Percentiles rank a stretch among this genome's conserved stretches.
phyloP scores from a whole-genome alignment of 441 rosid species.

The Pelargonium cotyledonis region DNA sequence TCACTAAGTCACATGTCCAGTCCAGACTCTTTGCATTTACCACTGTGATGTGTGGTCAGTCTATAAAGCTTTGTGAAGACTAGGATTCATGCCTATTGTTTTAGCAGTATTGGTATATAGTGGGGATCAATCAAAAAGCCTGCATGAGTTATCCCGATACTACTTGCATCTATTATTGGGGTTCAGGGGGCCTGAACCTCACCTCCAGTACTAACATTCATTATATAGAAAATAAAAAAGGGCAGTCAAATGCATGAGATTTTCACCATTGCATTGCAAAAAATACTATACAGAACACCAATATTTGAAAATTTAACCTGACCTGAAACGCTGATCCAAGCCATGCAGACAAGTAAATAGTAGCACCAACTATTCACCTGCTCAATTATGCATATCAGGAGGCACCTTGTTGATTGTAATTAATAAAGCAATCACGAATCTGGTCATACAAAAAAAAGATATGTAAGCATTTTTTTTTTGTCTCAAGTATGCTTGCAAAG shows the following conservation, averaged over 20 bases:
- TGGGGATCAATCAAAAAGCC: slow-evolving; percentile 11
- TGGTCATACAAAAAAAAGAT: not conserved
- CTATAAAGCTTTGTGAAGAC: slow-evolving; percentile 9
- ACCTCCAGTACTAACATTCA: slow-evolving; percentile 7
- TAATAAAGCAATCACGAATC: not conserved
- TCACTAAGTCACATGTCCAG: slow-evolving; percentile 4
- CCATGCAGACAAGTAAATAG: not conserved
- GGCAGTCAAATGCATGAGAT: no score
- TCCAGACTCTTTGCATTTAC: slow-evolving; percentile 1
- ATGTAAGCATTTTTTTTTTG: not conserved
- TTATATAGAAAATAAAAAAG: not conserved
- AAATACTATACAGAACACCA: not conserved
- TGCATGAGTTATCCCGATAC: slow-evolving; percentile 12
- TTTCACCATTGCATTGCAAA: no score
- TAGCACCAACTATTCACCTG: not conserved
- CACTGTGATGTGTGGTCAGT: slow-evolving; percentile 3
- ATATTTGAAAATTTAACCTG: not conserved
- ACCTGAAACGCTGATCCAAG: not conserved
- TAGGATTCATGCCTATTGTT: slow-evolving; percentile 3
- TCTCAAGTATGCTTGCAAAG: not conserved
- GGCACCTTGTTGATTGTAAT: not conserved
- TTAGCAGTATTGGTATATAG: not conserved
- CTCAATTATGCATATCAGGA: not conserved
- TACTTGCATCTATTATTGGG: slow-evolving; percentile 6
- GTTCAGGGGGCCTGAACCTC: slow-evolving; percentile 16